A percentile compares a stretch with the other conserved stretches of the same genome.
Evolutionary conservation across 1,284 basidiomycete species (phyloP).

Genomic region (Moesziomyces globuligerus): DNA sequence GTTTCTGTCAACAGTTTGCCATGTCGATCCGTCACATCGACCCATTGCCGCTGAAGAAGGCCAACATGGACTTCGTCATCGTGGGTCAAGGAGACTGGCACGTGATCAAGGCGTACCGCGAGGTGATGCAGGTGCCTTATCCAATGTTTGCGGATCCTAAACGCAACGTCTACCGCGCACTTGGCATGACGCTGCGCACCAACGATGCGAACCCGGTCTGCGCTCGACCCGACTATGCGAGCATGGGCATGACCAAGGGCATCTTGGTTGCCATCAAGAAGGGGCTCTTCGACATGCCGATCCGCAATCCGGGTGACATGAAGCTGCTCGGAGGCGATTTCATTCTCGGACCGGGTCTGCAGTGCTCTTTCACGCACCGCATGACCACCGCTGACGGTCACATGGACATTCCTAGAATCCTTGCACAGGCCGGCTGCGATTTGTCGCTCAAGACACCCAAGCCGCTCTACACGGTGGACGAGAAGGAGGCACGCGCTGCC

Average conservation of each 20-base stretch:
- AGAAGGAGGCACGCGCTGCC: slow-evolving; percentile 36
- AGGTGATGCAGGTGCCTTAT: slow-evolving; percentile 72
- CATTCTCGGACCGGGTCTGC: slow-evolving; percentile 77
- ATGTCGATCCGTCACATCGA: slow-evolving; percentile 74
- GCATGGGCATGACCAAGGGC: slow-evolving; percentile 75
- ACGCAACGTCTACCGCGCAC: slow-evolving; percentile 75
- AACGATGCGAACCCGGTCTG: slow-evolving; percentile 71
- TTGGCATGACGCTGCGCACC: slow-evolving; percentile 78
- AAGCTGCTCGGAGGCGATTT: slow-evolving; percentile 88
- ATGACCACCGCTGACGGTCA: slow-evolving; percentile 60
- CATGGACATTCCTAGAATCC: slow-evolving; percentile 55
- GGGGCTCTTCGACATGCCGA: slow-evolving; percentile 74
- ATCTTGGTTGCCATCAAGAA: slow-evolving; percentile 75
- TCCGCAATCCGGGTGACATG: slow-evolving; percentile 80
- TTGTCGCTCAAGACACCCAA: slow-evolving; percentile 53
- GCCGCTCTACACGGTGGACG: slow-evolving; percentile 22
- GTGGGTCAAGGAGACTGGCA: slow-evolving; percentile 80
- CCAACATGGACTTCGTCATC: slow-evolving; percentile 75
- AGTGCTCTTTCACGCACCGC: slow-evolving; percentile 44
- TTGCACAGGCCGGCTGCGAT: slow-evolving; percentile 60
- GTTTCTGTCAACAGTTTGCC: slow-evolving; percentile 85
- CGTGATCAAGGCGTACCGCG: slow-evolving; percentile 78
- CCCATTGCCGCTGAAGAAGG: slow-evolving; percentile 72
- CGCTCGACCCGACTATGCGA: slow-evolving; percentile 75
- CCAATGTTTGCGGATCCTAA: slow-evolving; percentile 81